These are phyloP conservation scores for Triadica sebifera DNA, from an alignment of 345 rosid species.

Conservation along the genomic window DNA sequence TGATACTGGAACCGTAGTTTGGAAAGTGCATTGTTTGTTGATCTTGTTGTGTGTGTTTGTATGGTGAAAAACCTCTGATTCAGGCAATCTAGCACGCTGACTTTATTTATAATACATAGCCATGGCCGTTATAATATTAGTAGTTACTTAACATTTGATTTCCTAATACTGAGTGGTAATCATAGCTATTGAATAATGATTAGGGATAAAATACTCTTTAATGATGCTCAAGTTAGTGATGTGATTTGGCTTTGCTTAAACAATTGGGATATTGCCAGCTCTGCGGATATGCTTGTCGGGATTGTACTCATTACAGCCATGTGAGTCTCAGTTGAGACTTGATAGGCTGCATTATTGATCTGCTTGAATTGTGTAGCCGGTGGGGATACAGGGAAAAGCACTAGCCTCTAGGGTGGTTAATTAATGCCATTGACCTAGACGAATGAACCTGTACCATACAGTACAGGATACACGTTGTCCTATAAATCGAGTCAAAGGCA, in stretches of 20 bases:
- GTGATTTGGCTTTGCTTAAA: not conserved
- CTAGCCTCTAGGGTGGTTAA: no score
- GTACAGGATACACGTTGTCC: not conserved
- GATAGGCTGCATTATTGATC: slow-evolving; percentile 27
- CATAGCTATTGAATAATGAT: no score
- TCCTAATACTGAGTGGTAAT: no score
- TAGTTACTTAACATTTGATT: no score
- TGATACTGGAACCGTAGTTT: slow-evolving; percentile 28
- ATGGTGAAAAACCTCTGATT: slow-evolving; percentile 1
- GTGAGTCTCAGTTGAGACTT: slow-evolving; percentile 19
- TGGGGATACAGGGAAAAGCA: not conserved
- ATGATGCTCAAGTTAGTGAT: not conserved
- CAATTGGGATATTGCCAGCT: slow-evolving; percentile 28
- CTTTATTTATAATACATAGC: not conserved
- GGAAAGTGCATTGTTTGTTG: slow-evolving; percentile 41
- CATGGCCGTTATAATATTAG: no score
- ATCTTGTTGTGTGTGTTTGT: slow-evolving; percentile 19
- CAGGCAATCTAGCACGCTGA: slow-evolving; percentile 19
- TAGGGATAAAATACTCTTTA: no score
- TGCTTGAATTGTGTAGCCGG: not conserved
- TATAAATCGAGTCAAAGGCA: not conserved
- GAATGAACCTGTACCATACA: not conserved
- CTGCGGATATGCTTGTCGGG: slow-evolving; percentile 35
- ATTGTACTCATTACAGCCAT: slow-evolving; percentile 20
- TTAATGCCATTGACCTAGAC: slow-evolving; percentile 2